Percentiles rank a stretch among this genome's conserved stretches.
Evolutionary conservation across 169 alveolate species (phyloP).

Genomic region (Babesia divergens): DNA sequence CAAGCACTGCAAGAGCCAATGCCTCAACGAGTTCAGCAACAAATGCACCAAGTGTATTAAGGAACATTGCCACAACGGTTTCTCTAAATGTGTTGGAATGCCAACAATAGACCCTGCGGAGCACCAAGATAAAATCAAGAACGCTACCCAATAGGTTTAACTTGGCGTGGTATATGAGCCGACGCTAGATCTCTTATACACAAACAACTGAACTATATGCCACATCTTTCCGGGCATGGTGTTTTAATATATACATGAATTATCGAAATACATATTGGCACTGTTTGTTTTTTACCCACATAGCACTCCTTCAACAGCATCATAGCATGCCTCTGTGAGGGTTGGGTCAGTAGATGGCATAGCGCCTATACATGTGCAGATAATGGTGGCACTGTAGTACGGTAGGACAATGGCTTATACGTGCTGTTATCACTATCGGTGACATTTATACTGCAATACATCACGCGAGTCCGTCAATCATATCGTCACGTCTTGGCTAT

Average conservation of each 20-base stretch:
- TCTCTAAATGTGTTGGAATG: constrained; percentile 34
- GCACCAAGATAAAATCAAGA: not conserved
- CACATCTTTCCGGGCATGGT: not conserved
- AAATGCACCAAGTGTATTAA: constrained; percentile 23
- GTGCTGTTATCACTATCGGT: too few species aligned
- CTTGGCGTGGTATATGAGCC: not conserved
- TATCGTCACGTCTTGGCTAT: too few species aligned
- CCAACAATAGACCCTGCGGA: constrained; percentile 12
- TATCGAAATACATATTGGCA: not conserved
- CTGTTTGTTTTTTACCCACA: not conserved
- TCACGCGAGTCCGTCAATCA: too few species aligned
- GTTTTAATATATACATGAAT: not conserved
- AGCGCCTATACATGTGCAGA: too few species aligned
- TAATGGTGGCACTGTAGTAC: too few species aligned
- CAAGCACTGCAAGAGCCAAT: constrained; percentile 33
- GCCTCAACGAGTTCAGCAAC: constrained; percentile 19
- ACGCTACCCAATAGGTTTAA: not conserved
- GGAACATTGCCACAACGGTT: constrained; percentile 20
- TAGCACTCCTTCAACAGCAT: too few species aligned
- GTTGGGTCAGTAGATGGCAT: too few species aligned
- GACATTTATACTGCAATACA: too few species aligned
- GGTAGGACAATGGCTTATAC: too few species aligned
- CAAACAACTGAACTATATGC: not conserved
- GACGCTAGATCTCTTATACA: not conserved
- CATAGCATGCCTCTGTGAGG: too few species aligned